phyloP scores from a whole-genome alignment of 352 stramenopile genomes.

The Pythium pectinolyticum region DNA sequence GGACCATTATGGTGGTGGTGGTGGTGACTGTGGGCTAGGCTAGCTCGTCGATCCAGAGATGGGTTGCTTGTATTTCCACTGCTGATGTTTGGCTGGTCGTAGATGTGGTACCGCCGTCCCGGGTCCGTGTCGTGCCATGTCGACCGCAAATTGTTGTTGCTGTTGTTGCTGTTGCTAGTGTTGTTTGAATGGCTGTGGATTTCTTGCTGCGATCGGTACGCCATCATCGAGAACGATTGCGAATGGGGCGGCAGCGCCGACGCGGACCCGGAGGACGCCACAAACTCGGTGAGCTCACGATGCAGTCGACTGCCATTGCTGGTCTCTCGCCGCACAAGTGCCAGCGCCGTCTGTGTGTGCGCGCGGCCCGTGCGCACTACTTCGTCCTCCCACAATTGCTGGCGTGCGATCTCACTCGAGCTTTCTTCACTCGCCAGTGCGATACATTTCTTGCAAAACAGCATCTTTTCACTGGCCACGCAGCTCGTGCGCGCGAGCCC shows the following conservation, averaged over 20 bases:
- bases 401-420: slow-evolving; percentile 55
- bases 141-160: not conserved
- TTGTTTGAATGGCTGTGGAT: too few species aligned
- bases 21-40: too few species aligned
- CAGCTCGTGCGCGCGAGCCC: slow-evolving; percentile 16
- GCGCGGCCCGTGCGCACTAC: slow-evolving; percentile 25
- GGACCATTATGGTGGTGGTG: too few species aligned
- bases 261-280: too few species aligned
- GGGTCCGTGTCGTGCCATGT: slow-evolving; percentile 24
- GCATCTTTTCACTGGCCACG: slow-evolving; percentile 45
- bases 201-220: not conserved
- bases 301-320: slow-evolving; percentile 17
- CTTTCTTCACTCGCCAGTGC: slow-evolving; percentile 51
- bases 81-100: not conserved
- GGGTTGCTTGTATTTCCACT: too few species aligned
- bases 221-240: not conserved
- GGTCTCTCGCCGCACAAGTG: slow-evolving; percentile 16
- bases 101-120: slow-evolving; percentile 11
- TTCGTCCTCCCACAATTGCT: slow-evolving; percentile 51
- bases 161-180: not conserved
- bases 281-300: not conserved
- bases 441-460: slow-evolving; percentile 72
- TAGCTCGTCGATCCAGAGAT: too few species aligned
- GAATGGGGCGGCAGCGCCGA: not conserved
- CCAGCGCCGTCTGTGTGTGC: slow-evolving; percentile 26